phyloP scores from a whole-genome alignment of 1,284 basidiomycete genomes.

The Trichosporon asahii region DNA sequence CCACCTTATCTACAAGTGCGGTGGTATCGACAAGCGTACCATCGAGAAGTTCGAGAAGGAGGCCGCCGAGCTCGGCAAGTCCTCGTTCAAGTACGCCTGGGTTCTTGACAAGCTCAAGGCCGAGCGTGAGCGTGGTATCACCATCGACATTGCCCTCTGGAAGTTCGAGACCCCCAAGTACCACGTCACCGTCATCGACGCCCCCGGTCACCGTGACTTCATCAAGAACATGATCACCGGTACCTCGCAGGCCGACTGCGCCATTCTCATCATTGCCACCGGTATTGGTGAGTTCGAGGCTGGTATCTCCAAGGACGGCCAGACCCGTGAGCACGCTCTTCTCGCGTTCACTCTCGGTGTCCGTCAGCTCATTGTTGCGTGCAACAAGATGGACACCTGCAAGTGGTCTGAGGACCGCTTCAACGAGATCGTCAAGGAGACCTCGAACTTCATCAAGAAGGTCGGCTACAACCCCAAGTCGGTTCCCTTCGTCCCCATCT shows the following conservation, averaged over 20 bases:
- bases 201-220: slow-evolving; percentile 99
- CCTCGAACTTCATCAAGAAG: slow-evolving; percentile 99
- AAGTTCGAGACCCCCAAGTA: slow-evolving; percentile 97
- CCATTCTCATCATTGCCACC: slow-evolving; percentile 98
- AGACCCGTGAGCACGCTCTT: slow-evolving; percentile 99
- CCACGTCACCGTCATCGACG: slow-evolving; percentile 79
- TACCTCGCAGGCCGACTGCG: slow-evolving; percentile 99
- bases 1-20: slow-evolving; percentile 99
- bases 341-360: slow-evolving; percentile 99
- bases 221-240: slow-evolving; percentile 99
- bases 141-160: slow-evolving; percentile 97
- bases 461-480: slow-evolving; percentile 99
- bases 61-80: slow-evolving; percentile 98
- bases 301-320: slow-evolving; percentile 99
- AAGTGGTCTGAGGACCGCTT: slow-evolving; percentile 99
- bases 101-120: slow-evolving; percentile 99
- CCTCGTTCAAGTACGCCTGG: slow-evolving; percentile 97
- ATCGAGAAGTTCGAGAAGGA: slow-evolving; percentile 99
- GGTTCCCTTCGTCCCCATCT: slow-evolving; percentile 98
- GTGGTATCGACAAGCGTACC: slow-evolving; percentile 99
- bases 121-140: slow-evolving; percentile 99
- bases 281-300: slow-evolving; percentile 95
- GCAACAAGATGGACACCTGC: slow-evolving; percentile 63
- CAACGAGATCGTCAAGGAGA: slow-evolving; percentile 99
- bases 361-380: slow-evolving; percentile 98